Conservation (phyloP, 2,329 filamentous ascomycete genomes). For the Hypoxylon sp. region DNA sequence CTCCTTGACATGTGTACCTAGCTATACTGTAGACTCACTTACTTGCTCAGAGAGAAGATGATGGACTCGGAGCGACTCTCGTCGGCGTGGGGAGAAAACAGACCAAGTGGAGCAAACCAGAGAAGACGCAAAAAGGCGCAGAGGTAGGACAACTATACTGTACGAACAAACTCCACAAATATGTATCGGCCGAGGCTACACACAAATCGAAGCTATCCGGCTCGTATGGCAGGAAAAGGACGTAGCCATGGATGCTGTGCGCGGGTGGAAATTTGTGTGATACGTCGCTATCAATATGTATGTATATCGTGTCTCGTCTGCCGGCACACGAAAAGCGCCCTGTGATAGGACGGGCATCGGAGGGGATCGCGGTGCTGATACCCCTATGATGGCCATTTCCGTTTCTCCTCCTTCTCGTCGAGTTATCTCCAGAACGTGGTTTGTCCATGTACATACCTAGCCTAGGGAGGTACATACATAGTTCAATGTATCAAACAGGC, state of each 20-base stretch:
- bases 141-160: conserved; percentile 1
- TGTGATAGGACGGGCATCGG: conserved; percentile 11
- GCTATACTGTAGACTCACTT: too few species aligned
- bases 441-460: too few species aligned
- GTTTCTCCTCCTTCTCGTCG: background rate
- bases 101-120: conserved; percentile 3
- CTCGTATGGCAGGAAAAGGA: background rate
- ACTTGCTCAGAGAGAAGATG: too few species aligned
- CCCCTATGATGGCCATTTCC: background rate
- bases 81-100: conserved; percentile 15
- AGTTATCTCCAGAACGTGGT: too few species aligned
- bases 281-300: conserved; percentile 18
- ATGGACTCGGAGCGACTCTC: conserved; percentile 7
- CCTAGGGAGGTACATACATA: too few species aligned
- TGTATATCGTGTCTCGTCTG: conserved; percentile 22
- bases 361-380: background rate
- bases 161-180: conserved; percentile 11
- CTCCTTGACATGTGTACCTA: too few species aligned
- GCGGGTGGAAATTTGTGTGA: conserved; percentile 14
- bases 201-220: conserved; percentile 8
- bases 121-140: background rate
- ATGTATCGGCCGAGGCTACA: conserved; percentile 21
- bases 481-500: background rate
- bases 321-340: conserved; percentile 20
- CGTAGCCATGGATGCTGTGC: conserved; percentile 1